phyloP scores from a whole-genome alignment of 306 rosid species.

The Cicer judaicum region DNA sequence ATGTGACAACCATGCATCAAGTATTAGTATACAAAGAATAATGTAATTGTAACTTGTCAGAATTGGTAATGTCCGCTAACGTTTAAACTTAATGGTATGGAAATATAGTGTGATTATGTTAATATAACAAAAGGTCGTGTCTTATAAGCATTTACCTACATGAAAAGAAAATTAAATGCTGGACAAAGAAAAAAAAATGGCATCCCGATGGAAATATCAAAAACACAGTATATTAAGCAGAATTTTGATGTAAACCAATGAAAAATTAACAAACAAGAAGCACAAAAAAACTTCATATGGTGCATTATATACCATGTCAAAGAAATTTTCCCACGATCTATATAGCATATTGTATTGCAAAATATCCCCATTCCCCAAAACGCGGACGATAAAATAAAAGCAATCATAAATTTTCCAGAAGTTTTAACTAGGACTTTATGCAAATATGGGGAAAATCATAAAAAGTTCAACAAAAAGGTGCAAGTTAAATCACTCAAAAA shows the following conservation, averaged over 20 bases:
- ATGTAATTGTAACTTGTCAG: conserved; percentile 17
- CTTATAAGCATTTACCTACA: conserved; percentile 11
- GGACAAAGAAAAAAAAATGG: not conserved
- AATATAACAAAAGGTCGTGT: not conserved
- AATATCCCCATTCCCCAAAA: conserved; percentile 11
- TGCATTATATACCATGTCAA: conserved; percentile 12
- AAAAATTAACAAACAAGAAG: conserved; percentile 2
- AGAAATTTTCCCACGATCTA: not conserved
- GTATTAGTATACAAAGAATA: conserved; percentile 5
- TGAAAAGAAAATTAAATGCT: conserved; percentile 16
- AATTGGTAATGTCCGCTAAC: not conserved
- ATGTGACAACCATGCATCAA: conserved; percentile 15
- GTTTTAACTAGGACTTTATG: not conserved
- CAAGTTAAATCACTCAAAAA: conserved; percentile 35
- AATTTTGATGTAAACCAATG: conserved; percentile 11
- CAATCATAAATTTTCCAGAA: conserved; percentile 22
- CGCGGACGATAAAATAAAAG: conserved; percentile 2
- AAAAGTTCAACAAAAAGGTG: conserved; percentile 17
- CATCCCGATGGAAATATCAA: conserved; percentile 18
- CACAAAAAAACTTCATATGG: conserved; percentile 1
- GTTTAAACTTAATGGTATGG: not conserved
- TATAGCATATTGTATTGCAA: not conserved
- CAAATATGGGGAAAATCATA: not conserved
- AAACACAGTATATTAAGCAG: not conserved
- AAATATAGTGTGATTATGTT: not conserved